Percentiles rank a stretch among this genome's conserved stretches.
Conservation (phyloP, 805 yeast species). For the Isabelozyma pseudorhagii region DNA sequence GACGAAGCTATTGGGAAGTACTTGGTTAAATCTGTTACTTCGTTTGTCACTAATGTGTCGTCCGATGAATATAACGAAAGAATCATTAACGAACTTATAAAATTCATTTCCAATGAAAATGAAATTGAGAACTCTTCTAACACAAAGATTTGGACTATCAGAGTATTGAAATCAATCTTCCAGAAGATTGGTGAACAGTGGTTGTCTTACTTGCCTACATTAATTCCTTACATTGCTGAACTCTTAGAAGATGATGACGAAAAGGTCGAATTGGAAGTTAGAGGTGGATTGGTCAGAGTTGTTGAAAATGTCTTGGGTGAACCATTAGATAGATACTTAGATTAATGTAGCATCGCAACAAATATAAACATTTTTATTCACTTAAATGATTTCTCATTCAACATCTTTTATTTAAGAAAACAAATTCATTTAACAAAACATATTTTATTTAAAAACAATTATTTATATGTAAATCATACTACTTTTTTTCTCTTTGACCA, state of each 20-base stretch:
- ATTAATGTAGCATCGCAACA: conserved; percentile 16
- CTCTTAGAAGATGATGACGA: conserved; percentile 94
- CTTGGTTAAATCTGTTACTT: conserved; percentile 73
- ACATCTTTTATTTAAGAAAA: neutral
- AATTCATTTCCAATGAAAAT: conserved; percentile 36
- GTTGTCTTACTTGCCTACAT: conserved; percentile 86
- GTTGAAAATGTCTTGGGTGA: conserved; percentile 93
- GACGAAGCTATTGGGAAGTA: conserved; percentile 77
- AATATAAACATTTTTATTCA: too few species aligned
- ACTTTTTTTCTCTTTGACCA: conserved; percentile 41
- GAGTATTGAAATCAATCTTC: conserved; percentile 75
- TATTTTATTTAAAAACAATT: neutral
- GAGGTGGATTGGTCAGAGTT: conserved; percentile 85
- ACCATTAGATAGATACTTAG: conserved; percentile 81
- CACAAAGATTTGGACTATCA: conserved; percentile 81
- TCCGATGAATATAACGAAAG: conserved; percentile 70
- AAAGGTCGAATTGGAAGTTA: conserved; percentile 82
- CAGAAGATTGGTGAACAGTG: conserved; percentile 93
- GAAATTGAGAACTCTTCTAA: conserved; percentile 47
- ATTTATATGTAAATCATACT: neutral
- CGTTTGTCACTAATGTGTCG: conserved; percentile 67
- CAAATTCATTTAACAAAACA: neutral
- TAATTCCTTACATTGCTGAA: conserved; percentile 95
- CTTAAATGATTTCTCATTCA: neutral
- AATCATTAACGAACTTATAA: conserved; percentile 43